phyloP scores from a whole-genome alignment of 257 asterid genomes.

The Salvia miltiorrhiza region DNA sequence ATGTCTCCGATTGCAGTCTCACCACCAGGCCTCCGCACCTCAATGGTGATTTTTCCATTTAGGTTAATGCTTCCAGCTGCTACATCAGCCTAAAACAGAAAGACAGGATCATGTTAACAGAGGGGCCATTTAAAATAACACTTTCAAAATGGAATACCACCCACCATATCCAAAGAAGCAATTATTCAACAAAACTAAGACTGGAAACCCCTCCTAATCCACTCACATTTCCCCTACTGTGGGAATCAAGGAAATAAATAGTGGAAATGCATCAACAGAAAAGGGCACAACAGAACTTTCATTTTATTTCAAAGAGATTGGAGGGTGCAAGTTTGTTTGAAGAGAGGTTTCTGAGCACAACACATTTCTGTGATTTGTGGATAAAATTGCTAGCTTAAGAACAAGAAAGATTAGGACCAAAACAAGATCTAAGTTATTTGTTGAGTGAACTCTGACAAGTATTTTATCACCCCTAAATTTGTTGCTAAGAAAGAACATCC shows the following conservation, averaged over 20 bases:
- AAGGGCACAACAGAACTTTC: constrained; percentile 3
- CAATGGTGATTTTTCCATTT: constrained; percentile 83
- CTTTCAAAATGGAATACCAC: constrained; percentile 5
- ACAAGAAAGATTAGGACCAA: not conserved
- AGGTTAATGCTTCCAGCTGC: constrained; percentile 97
- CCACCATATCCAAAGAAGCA: constrained; percentile 13
- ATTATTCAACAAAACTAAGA: constrained; percentile 6
- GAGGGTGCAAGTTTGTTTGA: constrained; percentile 11
- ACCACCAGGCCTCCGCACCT: constrained; percentile 97
- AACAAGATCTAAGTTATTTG: not conserved
- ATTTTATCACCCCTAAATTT: constrained; percentile 7
- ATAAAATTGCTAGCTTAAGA: constrained; percentile 2
- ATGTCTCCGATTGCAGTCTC: constrained; percentile 95
- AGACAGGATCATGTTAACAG: constrained; percentile 16
- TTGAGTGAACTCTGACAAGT: constrained; percentile 6
- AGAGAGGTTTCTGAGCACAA: constrained; percentile 2
- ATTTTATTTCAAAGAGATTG: not conserved
- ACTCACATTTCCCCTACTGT: not conserved
- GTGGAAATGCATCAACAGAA: not conserved
- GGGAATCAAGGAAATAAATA: not conserved
- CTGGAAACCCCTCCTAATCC: not conserved
- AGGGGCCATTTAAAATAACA: constrained; percentile 13
- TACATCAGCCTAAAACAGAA: constrained; percentile 68
- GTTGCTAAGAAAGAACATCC: not conserved
- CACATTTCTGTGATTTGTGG: not conserved